These are phyloP conservation scores for Lenwebbia sp. DNA, from an alignment of 345 rosid species.

Conservation along the genomic window DNA sequence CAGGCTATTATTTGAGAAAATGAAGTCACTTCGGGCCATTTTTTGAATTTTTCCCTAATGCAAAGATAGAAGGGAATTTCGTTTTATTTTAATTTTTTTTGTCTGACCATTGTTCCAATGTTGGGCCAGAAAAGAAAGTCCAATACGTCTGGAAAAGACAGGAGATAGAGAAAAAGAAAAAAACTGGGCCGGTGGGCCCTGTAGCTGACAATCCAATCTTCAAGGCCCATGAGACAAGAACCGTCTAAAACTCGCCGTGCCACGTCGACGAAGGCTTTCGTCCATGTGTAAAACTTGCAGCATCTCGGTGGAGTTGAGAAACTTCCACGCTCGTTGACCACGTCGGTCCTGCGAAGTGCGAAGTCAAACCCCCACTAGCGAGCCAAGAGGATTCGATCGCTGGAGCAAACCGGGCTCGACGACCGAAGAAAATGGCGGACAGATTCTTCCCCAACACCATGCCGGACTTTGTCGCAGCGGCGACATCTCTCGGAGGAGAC, in stretches of 20 bases:
- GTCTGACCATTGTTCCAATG: background rate
- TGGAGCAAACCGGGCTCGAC: background rate
- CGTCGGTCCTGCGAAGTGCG: background rate
- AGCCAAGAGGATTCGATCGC: background rate
- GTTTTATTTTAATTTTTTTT: background rate
- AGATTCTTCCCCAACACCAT: conserved; percentile 52
- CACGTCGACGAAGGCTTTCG: background rate
- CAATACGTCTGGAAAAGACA: background rate
- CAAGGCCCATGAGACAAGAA: background rate
- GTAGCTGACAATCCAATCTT: background rate
- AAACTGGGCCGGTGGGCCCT: background rate
- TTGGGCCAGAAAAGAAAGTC: background rate
- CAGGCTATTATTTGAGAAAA: no score
- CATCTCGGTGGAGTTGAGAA: background rate
- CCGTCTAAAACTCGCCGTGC: background rate
- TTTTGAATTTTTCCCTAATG: no score
- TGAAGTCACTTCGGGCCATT: no score
- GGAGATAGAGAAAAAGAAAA: background rate
- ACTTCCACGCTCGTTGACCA: background rate
- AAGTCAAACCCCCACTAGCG: background rate
- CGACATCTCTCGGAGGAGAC: background rate
- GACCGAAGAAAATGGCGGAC: conserved; percentile 35
- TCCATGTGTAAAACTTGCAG: background rate
- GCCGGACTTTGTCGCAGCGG: conserved; percentile 41
- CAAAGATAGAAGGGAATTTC: background rate